A percentile compares a stretch with the other conserved stretches of the same genome.
These are phyloP conservation scores for Tulasnella sp. DNA, from an alignment of 768 basidiomycete genomes.

Conservation along the genomic window DNA sequence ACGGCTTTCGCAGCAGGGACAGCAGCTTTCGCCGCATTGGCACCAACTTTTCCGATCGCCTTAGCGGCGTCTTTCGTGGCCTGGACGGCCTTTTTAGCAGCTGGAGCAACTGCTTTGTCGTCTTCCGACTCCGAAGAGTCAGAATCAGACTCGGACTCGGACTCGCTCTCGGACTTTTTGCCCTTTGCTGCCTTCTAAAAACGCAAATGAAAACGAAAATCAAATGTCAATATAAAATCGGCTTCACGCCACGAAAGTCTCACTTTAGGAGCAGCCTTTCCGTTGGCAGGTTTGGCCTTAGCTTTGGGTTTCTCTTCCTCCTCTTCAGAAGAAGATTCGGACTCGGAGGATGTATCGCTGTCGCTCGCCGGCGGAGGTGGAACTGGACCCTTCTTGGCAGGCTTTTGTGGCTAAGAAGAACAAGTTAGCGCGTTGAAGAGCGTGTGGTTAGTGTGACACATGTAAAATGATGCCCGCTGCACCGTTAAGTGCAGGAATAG, in stretches of 20 bases:
- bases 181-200: background rate
- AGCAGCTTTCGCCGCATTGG: constrained; percentile 18
- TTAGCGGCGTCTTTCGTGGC: constrained; percentile 1
- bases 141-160: constrained; percentile 27
- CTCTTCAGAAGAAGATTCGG: constrained; percentile 12
- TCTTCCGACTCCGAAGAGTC: constrained; percentile 24
- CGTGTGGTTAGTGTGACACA: background rate
- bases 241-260: background rate
- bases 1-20: constrained; percentile 19
- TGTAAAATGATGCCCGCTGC: too few species aligned
- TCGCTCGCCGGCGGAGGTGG: constrained; percentile 26
- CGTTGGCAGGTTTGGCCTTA: background rate
- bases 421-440: background rate
- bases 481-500: background rate
- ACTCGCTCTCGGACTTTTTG: background rate
- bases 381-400: constrained; percentile 32
- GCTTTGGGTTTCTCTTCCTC: constrained; percentile 25
- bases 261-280: constrained; percentile 6
- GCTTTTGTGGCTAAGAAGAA: constrained; percentile 25
- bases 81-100: constrained; percentile 12
- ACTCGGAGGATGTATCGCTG: too few species aligned
- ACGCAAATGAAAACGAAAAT: background rate
- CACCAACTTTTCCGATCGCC: constrained; percentile 6
- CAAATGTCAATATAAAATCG: background rate
- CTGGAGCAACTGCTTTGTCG: constrained; percentile 1